Conservation (phyloP, 2,329 filamentous ascomycete species). For the Cryoendolithus antarcticus region DNA sequence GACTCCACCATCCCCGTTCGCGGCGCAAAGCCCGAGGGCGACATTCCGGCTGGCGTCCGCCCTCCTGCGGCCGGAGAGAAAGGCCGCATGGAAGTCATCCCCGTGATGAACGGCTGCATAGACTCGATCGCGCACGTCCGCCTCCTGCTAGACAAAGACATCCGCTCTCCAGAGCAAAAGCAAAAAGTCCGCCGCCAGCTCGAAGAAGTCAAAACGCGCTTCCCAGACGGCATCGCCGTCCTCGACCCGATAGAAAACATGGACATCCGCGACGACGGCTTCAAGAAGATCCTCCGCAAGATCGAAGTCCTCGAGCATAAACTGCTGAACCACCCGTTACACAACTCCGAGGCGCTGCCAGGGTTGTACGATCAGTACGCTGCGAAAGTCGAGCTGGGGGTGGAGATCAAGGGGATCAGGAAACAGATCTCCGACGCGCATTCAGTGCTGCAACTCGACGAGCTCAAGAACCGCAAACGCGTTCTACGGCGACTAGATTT, state of each 20-base stretch:
- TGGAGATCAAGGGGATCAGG: conserved; percentile 77
- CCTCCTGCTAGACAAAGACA: conserved; percentile 68
- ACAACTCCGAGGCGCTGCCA: conserved; percentile 74
- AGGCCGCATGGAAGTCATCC: conserved; percentile 67
- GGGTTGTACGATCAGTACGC: conserved; percentile 81
- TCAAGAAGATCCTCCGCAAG: conserved; percentile 85
- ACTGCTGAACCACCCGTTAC: conserved; percentile 76
- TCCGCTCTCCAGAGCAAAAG: conserved; percentile 55
- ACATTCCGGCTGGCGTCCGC: conserved; percentile 50
- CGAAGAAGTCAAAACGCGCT: conserved; percentile 70
- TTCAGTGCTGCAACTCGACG: conserved; percentile 84
- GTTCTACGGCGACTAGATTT: conserved; percentile 89
- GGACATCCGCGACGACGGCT: conserved; percentile 81
- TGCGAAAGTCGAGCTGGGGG: conserved; percentile 60
- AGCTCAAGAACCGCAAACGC: conserved; percentile 90
- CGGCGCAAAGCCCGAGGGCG: conserved; percentile 26
- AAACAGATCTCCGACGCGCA: conserved; percentile 76
- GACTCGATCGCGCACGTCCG: conserved; percentile 74
- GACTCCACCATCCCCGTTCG: conserved; percentile 35
- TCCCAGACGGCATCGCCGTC: conserved; percentile 81
- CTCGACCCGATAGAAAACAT: conserved; percentile 94
- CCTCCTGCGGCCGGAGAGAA: conserved; percentile 52
- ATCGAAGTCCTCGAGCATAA: conserved; percentile 93
- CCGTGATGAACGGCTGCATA: conserved; percentile 74
- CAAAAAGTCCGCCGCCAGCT: conserved; percentile 56